Evolutionary conservation across 345 rosid genomes (phyloP), one percentile per base, ranked within the genome.

Genomic region (Eucalyptus curtisii): DNA sequence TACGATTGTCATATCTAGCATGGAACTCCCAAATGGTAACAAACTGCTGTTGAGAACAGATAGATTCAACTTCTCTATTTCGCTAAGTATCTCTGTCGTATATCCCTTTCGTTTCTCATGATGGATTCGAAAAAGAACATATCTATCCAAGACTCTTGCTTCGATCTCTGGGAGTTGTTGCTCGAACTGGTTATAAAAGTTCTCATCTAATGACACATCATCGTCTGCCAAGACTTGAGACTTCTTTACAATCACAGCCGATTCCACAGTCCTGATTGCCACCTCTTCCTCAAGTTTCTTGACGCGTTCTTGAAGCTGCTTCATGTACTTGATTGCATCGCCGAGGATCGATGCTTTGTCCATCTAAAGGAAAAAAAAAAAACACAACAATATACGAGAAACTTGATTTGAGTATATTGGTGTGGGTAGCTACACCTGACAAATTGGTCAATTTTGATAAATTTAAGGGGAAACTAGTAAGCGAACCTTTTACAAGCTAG

Each of bases 261-360:
- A 94, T 90, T 96, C 95, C 88, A 92, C 79, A 10, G 90, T 90
- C 91, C 88, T 94, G 89, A 64, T 92, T n/a, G 94, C 88, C 59
- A 91, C 87, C 90, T 93, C 93, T 85, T 93, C 96, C 66, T 95
- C 96, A 3, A 97, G 94, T 27, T 86, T 88, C 88, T 90, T 91
- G 48, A 95, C 92, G 19, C 94, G 96, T 88, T 94, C 98, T 91
- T 95, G 96, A 31, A 96, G 95, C 14, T 95, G 92, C 87, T 94
- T 94, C 89, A 94, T 22, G 88, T 94, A 93, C 89, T 94, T 93
- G 76, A 93, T 93, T 13, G 98, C 95, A 10, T 96, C 95, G 50
- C 92, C 96, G 22, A 97, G 95, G 53, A 97, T 90, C 5, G 99
- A 93, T 33, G 96, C 90, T 89, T 95, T 97, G 90, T 96, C 99